A percentile compares a stretch with the other conserved stretches of the same genome.
Evolutionary conservation across 176 grass and related monocot species (phyloP).

Genomic region (Pharus latifolius): DNA sequence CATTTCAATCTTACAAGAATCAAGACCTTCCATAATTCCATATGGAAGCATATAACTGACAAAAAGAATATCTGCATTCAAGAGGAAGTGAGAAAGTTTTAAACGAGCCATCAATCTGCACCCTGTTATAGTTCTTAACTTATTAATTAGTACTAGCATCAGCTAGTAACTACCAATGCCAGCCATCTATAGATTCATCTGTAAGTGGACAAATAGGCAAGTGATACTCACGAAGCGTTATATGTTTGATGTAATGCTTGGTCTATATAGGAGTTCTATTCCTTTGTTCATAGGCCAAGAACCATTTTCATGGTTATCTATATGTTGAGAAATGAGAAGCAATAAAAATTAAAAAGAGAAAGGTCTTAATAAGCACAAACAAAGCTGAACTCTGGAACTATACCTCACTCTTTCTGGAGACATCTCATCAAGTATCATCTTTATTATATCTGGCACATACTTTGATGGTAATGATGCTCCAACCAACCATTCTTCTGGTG

Average conservation of each 20-base stretch:
- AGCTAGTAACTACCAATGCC: background rate
- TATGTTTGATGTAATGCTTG: background rate
- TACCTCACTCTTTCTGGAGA: slow-evolving; percentile 80
- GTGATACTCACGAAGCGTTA: too few species aligned
- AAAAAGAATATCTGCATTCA: background rate
- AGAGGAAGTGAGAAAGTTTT: background rate
- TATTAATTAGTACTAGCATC: background rate
- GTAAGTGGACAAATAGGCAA: background rate
- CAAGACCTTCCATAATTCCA: background rate
- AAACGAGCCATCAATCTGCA: background rate
- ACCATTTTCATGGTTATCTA: background rate
- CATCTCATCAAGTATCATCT: slow-evolving; percentile 60
- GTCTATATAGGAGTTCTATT: background rate
- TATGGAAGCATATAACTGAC: background rate
- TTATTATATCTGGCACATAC: slow-evolving; percentile 63
- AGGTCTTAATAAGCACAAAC: background rate
- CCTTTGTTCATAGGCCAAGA: background rate
- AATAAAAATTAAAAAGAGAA: background rate
- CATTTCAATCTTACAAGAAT: too few species aligned
- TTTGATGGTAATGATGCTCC: slow-evolving; percentile 49
- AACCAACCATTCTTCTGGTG: slow-evolving; percentile 91
- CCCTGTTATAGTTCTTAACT: background rate
- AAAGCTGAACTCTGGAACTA: background rate
- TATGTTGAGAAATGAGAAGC: background rate
- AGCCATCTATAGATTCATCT: background rate